Evolutionary conservation across 1,284 basidiomycete genomes (phyloP), one percentile per base, ranked within the genome.

Genomic region (Cryptococcus floricola): DNA sequence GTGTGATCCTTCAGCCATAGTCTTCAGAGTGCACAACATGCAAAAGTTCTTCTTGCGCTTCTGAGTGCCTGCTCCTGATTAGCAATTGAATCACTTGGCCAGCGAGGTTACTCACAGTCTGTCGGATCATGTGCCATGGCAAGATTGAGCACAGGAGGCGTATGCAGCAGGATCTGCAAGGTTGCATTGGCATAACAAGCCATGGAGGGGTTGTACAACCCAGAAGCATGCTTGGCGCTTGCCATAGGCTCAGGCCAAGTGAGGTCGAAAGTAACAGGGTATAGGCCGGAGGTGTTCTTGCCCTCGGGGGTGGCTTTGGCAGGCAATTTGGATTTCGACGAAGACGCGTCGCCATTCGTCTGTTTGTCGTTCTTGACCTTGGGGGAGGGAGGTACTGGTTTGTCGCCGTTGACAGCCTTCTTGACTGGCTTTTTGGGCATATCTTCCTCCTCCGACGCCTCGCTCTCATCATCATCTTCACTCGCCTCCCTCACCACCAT

Each of bases 161-260:
- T 98, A 73, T 98, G 94, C 19, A 98, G 78, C 49, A 98, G 82
- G 65, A 92, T 91, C 79, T 99, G 96, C 57, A 98, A 79, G 37
- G 89, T 90, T 62, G 91, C 93, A 77, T 99, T 99, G 67, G 97
- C 80, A 77, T 97, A 99, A 78, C 96, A 99, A 1, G 92, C 96
- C 75, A 98, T 98, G 50, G 92, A 92, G n/a, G 80, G 86, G 77
- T 99, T 99, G 68, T 85, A 80, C 39, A 98, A 80, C 1, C 95
- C 95, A 0, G 75, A 67, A 0, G 65, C 64, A 16, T 54, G 25
- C 39, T 62, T 63, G 14, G 39, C 39, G 2, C 16, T n/a, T 3
- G 61, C 54, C 8, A 72, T 55, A 2, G 48, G 39, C 18, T 57
- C 58, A 1, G 74, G 72, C 69, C 70, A 74, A 18, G 57, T 10